Conservation (phyloP, 2,329 filamentous ascomycete species). For the Fusarium gaditjirri region DNA sequence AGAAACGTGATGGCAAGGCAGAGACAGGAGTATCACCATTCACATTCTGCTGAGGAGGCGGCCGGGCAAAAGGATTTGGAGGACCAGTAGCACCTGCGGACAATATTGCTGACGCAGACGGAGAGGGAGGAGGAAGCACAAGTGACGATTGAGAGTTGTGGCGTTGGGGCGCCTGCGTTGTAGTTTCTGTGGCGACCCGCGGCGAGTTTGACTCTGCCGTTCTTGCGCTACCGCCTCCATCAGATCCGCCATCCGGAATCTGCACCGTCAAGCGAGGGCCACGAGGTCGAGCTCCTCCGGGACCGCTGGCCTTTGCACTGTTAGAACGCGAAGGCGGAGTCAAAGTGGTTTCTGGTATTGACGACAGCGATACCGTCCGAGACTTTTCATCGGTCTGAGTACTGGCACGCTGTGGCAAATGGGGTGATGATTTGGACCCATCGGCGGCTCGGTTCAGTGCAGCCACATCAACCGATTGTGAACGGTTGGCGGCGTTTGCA, state of each 20-base stretch:
- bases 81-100: conserved; percentile 93
- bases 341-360: conserved; percentile 71
- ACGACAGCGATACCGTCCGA: conserved; percentile 66
- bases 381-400: conserved; percentile 58
- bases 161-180: conserved; percentile 64
- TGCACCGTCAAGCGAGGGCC: conserved; percentile 87
- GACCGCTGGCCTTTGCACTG: conserved; percentile 68
- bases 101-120: conserved; percentile 84
- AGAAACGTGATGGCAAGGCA: conserved; percentile 89
- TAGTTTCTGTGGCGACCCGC: conserved; percentile 66
- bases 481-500: conserved; percentile 55
- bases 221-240: conserved; percentile 69
- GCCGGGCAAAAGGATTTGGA: conserved; percentile 94
- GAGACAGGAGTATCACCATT: conserved; percentile 81
- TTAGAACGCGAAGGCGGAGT: conserved; percentile 82
- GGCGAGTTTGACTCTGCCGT: conserved; percentile 77
- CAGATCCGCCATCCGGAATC: conserved; percentile 91
- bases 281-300: conserved; percentile 78
- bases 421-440: conserved; percentile 66
- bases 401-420: conserved; percentile 62
- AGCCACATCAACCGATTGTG: conserved; percentile 73
- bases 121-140: conserved; percentile 91
- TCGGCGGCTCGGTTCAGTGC: conserved; percentile 63
- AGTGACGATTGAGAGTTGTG: conserved; percentile 72
- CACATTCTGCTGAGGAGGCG: conserved; percentile 75